These are phyloP conservation scores for Zygosaccharomyces sapae DNA, from an alignment of 1,139 yeast species.

Conservation along the genomic window DNA sequence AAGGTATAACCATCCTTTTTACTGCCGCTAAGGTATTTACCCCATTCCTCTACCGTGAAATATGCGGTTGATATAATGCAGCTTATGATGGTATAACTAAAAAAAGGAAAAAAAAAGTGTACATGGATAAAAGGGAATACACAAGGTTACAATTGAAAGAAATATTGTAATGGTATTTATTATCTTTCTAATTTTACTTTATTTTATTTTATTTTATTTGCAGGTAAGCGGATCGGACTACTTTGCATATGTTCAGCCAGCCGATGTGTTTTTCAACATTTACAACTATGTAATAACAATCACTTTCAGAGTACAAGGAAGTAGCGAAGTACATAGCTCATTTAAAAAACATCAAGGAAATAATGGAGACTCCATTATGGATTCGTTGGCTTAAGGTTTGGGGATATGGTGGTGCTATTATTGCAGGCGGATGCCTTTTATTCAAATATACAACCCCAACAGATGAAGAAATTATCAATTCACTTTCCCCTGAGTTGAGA, in stretches of 20 bases:
- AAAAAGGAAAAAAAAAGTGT: neutral
- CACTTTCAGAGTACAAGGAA: neutral
- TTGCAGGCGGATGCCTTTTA: slow-evolving; percentile 63
- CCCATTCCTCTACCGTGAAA: slow-evolving; percentile 56
- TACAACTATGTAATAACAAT: neutral
- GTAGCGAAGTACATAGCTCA: neutral
- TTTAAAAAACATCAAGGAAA: neutral
- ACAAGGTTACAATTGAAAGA: neutral
- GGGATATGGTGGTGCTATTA: slow-evolving; percentile 55
- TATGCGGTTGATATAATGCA: slow-evolving; percentile 31
- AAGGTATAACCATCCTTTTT: slow-evolving; percentile 61
- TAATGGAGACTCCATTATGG: slow-evolving; percentile 46
- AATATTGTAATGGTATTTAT: neutral
- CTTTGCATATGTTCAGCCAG: neutral
- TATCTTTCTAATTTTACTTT: neutral
- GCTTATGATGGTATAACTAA: slow-evolving; percentile 1
- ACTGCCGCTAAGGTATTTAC: slow-evolving; percentile 78
- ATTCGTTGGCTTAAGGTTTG: slow-evolving; percentile 59
- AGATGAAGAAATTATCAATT: slow-evolving; percentile 70
- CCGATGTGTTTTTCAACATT: slow-evolving; percentile 3
- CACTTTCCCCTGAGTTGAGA: slow-evolving; percentile 77
- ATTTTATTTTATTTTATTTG: neutral
- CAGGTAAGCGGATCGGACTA: neutral
- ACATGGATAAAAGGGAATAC: neutral
- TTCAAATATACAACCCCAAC: slow-evolving; percentile 75